Conservation (phyloP, 805 yeast genomes). For the Komagataella mondaviorum region DNA sequence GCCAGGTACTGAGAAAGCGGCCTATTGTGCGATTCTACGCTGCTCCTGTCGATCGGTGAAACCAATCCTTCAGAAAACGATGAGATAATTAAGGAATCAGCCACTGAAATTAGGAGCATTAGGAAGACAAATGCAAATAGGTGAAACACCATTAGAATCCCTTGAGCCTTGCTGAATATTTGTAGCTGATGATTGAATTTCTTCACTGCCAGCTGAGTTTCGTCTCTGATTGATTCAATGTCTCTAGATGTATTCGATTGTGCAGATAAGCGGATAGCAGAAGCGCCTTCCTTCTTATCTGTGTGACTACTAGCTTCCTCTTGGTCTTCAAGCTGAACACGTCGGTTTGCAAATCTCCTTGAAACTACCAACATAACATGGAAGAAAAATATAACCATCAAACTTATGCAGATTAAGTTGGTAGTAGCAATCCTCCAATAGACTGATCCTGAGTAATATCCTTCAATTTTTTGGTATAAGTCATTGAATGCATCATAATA, state of each 20-base stretch:
- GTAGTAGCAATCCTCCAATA: background rate
- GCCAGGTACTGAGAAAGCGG: background rate
- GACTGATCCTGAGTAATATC: conserved; percentile 1
- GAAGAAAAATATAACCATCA: background rate
- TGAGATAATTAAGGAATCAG: background rate
- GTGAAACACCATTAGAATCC: conserved; percentile 1
- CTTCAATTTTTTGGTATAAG: background rate
- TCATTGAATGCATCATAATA: conserved; percentile 1
- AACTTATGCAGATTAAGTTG: background rate
- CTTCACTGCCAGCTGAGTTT: background rate
- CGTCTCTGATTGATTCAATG: background rate
- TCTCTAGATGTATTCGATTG: background rate
- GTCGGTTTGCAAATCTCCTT: background rate
- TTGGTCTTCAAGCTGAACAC: background rate
- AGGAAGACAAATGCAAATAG: conserved; percentile 1
- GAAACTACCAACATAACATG: background rate
- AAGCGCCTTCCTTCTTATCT: background rate
- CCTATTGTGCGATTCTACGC: background rate
- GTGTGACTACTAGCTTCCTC: background rate
- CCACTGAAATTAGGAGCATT: background rate
- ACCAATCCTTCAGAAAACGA: background rate
- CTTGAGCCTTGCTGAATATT: background rate
- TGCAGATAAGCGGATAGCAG: background rate
- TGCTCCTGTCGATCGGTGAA: background rate
- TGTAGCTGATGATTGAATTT: background rate